Conservation (phyloP, 306 rosid species). For the Fragaria nilgerrensis region DNA sequence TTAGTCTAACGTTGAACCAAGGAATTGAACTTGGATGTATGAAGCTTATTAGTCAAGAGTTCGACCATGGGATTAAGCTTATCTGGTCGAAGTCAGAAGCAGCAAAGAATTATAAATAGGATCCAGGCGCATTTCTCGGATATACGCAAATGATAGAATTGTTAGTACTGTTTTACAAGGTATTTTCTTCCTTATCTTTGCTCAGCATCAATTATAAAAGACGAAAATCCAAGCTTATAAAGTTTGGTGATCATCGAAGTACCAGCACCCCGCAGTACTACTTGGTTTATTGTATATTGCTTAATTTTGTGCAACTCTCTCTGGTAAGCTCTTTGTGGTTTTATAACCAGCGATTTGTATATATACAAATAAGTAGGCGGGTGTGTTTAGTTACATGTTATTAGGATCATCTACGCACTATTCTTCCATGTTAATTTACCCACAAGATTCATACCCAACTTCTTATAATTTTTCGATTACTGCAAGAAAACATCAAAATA, state of each 20-base stretch:
- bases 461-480: background rate
- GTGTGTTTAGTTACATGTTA: background rate
- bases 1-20: background rate
- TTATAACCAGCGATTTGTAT: background rate
- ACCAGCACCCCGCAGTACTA: background rate
- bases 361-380: background rate
- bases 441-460: background rate
- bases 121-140: background rate
- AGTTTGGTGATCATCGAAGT: background rate
- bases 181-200: background rate
- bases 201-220: background rate
- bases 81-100: slow-evolving; percentile 1
- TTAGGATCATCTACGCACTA: background rate
- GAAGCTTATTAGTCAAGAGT: background rate
- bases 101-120: background rate
- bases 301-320: background rate
- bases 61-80: background rate
- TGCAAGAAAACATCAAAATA: too few species aligned
- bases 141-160: background rate
- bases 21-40: background rate
- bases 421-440: background rate
- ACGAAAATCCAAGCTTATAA: background rate
- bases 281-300: background rate
- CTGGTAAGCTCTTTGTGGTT: slow-evolving; percentile 14
- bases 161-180: background rate